Base-by-base conservation (phyloP, 2,329 filamentous ascomycete genomes). In the Coniochaeta ligniaria region DNA sequence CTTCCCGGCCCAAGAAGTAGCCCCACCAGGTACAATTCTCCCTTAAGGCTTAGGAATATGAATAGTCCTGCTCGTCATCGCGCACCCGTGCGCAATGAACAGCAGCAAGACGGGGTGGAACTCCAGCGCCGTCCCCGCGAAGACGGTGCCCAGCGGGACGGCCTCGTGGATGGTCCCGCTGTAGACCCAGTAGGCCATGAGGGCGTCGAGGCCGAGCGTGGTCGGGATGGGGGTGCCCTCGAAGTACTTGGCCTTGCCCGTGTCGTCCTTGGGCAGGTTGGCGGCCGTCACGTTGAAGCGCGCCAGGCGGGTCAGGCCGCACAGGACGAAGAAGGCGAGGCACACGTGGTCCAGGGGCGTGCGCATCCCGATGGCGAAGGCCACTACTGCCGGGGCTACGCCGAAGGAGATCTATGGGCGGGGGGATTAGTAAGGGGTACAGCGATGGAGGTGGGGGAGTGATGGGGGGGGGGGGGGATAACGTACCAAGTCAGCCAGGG, bases 181-280 rank as follows among this genome's bases (percentile, higher is more conserved):
- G 60, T 83, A 86, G 33, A 96, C 84, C 89, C 92, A 98, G 76
- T 89, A 96, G 33, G 89, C 91, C 91, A 98, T 96, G 61, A 96
- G 69, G 16, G 82, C 85, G 63, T 91, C 92, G 66, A 96, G 86
- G 1, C 83, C 87, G 26, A 98, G 80, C 26, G 90, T 93, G 3
- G 92, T 98, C 1, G 95, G 95, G 69, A 98, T 97, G 1, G 95
- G 95, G 0, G 94, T 96, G 68, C 95, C 95, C 77, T 99, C 95
- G 68, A 99, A 99, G 78, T 96, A 99, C 71, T 90, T 85, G 62
- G 90, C 92, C 79, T 99, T 99, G 67, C 95, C 95, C 0, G 84
- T 85, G 57, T 87, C 89, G 73, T 99, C 95, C 77, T 98, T 97
- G 64, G 95, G 95, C 14, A 99, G 84, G 67, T 88, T 87, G 38